Conservation (phyloP, 2,329 filamentous ascomycete genomes). For the Penicillium sp. region DNA sequence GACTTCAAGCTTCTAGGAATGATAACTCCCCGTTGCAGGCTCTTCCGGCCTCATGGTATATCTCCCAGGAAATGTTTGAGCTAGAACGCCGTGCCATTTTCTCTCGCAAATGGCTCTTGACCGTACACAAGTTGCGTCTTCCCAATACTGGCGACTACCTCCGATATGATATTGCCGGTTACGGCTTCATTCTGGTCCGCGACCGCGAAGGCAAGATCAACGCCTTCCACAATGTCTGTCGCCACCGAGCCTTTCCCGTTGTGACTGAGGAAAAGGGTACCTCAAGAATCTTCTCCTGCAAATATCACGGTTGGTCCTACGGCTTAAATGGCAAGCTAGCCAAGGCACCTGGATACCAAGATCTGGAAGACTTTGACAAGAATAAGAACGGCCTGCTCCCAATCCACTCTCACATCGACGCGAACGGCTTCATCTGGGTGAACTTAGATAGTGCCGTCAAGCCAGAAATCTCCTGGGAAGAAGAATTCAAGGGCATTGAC, state of each 20-base stretch:
- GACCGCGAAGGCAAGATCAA: slow-evolving; percentile 44
- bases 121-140: slow-evolving; percentile 32
- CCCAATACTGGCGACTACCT: slow-evolving; percentile 16
- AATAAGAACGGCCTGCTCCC: slow-evolving; percentile 23
- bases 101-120: slow-evolving; percentile 51
- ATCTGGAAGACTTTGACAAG: slow-evolving; percentile 23
- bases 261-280: slow-evolving; percentile 20
- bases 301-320: slow-evolving; percentile 28
- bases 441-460: slow-evolving; percentile 18
- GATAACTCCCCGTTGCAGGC: slow-evolving; percentile 24
- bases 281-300: slow-evolving; percentile 22
- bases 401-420: slow-evolving; percentile 21
- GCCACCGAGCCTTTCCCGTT: slow-evolving; percentile 25
- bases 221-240: slow-evolving; percentile 24
- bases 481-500: slow-evolving; percentile 18
- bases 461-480: slow-evolving; percentile 19
- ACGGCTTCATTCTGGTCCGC: slow-evolving; percentile 53
- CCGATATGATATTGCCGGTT: slow-evolving; percentile 44
- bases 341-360: slow-evolving; percentile 23
- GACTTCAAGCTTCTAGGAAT: slow-evolving; percentile 13
- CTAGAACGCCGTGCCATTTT: slow-evolving; percentile 59
- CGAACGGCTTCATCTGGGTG: slow-evolving; percentile 24
- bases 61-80: slow-evolving; percentile 47
- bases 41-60: slow-evolving; percentile 54
- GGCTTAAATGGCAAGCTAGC: slow-evolving; percentile 24